Percentiles rank a stretch among this genome's conserved stretches.
These are phyloP conservation scores for Stagonosporopsis cucurbitacearum DNA, from an alignment of 2,329 filamentous ascomycete genomes.

Conservation along the genomic window DNA sequence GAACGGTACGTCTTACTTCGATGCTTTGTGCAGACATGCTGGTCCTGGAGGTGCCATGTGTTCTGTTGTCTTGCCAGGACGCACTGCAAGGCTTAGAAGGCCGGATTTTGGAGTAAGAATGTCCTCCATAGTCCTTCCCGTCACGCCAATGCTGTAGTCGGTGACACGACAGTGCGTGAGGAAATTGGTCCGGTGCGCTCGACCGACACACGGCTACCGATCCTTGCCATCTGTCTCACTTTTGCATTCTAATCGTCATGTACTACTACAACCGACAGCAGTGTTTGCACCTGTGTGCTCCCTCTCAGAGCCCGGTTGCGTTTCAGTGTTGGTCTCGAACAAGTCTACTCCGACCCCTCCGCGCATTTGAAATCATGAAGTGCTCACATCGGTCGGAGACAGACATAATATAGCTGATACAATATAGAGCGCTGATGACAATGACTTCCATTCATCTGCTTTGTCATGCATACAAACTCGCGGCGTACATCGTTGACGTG, in stretches of 20 bases:
- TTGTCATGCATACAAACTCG: slow-evolving; percentile 1
- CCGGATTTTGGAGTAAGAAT: neutral
- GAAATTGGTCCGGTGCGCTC: neutral
- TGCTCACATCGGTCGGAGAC: neutral
- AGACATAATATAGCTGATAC: neutral
- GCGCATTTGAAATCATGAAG: neutral
- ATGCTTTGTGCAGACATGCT: slow-evolving; percentile 2
- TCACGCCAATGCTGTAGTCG: neutral
- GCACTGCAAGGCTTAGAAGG: neutral
- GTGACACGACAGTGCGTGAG: neutral
- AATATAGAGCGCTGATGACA: neutral
- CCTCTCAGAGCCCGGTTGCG: neutral
- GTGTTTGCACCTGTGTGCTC: neutral
- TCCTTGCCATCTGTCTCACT: neutral
- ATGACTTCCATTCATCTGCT: neutral
- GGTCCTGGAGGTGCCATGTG: slow-evolving; percentile 6
- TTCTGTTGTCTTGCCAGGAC: slow-evolving; percentile 4
- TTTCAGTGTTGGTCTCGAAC: neutral
- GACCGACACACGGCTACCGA: neutral
- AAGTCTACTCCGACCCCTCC: neutral
- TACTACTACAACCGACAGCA: neutral
- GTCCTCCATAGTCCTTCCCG: neutral
- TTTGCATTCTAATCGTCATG: neutral
- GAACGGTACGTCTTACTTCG: slow-evolving; percentile 15
- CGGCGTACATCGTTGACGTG: neutral